Evolutionary conservation across 495 filamentous ascomycete genomes (phyloP).

Genomic region (Cladorrhinum samala): DNA sequence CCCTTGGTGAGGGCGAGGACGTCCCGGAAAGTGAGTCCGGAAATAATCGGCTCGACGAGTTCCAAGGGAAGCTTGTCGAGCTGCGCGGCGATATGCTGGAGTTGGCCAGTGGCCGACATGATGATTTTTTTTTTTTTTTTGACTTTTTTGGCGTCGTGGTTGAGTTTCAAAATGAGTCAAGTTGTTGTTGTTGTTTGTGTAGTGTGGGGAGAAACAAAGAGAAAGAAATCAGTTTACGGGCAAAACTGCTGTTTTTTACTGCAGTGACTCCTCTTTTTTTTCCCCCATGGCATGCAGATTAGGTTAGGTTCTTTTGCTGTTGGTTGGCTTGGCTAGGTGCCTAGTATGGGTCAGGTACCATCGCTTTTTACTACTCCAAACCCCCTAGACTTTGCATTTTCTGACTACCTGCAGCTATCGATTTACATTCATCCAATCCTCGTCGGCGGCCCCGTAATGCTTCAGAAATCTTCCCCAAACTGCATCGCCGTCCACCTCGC

Average conservation of each 20-base stretch:
- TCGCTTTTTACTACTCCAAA: too few species aligned
- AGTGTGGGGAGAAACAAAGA: too few species aligned
- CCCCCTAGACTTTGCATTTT: too few species aligned
- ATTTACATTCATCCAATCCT: conserved; percentile 1
- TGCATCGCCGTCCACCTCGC: conserved; percentile 27
- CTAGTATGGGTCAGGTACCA: too few species aligned
- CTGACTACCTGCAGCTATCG: neutral
- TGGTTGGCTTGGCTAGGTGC: too few species aligned
- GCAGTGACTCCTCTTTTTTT: too few species aligned
- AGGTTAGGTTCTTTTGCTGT: too few species aligned
- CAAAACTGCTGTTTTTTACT: too few species aligned
- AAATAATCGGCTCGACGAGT: conserved; percentile 17
- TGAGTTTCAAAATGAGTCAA: neutral
- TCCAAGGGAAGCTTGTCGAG: conserved; percentile 20
- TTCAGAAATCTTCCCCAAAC: conserved; percentile 44
- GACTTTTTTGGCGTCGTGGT: too few species aligned
- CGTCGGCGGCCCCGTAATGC: conserved; percentile 32
- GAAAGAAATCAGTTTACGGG: too few species aligned
- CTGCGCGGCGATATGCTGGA: conserved; percentile 7
- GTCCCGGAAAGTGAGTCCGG: conserved; percentile 10
- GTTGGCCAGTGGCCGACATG: neutral
- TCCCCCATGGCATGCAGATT: too few species aligned
- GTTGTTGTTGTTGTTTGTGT: too few species aligned
- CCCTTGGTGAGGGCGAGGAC: conserved; percentile 8
- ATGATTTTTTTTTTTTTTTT: neutral